These are phyloP conservation scores for Mycena venus DNA, from an alignment of 768 basidiomycete species.

Conservation along the genomic window DNA sequence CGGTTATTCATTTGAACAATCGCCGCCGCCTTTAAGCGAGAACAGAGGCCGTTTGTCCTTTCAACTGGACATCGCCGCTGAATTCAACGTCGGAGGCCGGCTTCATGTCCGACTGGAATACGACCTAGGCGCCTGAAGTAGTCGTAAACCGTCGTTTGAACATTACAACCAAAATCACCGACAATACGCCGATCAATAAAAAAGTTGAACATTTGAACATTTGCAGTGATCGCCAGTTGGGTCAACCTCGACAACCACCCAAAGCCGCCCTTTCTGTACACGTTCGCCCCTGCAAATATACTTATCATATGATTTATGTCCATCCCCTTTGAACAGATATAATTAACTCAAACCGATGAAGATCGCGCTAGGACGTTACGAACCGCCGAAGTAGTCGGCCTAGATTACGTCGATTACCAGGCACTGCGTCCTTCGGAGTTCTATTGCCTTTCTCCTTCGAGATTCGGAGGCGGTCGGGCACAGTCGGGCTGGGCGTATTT, in stretches of 20 bases:
- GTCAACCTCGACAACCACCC: constrained; percentile 7
- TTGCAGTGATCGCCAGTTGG: neutral
- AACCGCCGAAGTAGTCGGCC: neutral
- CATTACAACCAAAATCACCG: neutral
- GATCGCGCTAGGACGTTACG: no score
- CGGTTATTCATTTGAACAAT: no score
- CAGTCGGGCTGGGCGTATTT: neutral
- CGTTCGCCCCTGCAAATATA: neutral
- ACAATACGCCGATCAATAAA: neutral
- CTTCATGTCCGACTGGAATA: neutral
- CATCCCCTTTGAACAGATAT: neutral
- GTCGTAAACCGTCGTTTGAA: no score
- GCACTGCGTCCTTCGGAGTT: neutral
- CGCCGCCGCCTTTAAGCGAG: no score
- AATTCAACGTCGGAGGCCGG: no score
- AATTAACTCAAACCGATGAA: neutral
- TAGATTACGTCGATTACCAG: neutral
- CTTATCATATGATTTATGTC: neutral
- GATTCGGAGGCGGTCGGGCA: neutral
- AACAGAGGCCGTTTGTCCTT: no score
- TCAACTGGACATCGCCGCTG: no score
- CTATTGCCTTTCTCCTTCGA: neutral
- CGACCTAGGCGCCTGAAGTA: neutral
- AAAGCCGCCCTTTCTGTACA: neutral
- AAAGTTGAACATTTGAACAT: neutral